Percentiles rank a stretch among this genome's conserved stretches.
Evolutionary conservation across 2,329 filamentous ascomycete genomes (phyloP).

Genomic region (Podosphaera leucotricha): DNA sequence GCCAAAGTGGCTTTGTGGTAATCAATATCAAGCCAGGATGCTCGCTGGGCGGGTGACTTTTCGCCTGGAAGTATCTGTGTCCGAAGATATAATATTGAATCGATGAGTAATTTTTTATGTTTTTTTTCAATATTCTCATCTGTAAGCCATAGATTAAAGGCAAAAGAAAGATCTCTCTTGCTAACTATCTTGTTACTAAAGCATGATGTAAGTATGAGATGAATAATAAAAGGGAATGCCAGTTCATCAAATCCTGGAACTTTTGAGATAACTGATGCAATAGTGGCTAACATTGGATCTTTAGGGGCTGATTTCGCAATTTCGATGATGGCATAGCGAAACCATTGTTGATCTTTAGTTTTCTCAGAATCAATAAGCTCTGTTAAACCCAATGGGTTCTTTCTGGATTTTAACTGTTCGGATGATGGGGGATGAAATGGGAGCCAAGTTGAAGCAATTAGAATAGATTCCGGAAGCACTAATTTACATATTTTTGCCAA

Average conservation of each 20-base stretch:
- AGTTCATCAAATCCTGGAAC: conserved; percentile 48
- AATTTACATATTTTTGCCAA: conserved; percentile 27
- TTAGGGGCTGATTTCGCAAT: conserved; percentile 34
- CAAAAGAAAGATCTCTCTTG: conserved; percentile 39
- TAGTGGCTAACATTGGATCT: conserved; percentile 43
- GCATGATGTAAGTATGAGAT: conserved; percentile 53
- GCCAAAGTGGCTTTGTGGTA: conserved; percentile 44
- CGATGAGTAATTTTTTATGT: conserved; percentile 50
- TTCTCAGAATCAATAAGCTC: conserved; percentile 7
- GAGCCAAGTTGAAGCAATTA: conserved; percentile 31
- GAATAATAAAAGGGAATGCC: conserved; percentile 63
- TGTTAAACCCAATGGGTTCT: conserved; percentile 2
- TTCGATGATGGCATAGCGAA: conserved; percentile 33
- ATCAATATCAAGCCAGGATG: conserved; percentile 71
- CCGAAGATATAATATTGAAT: conserved; percentile 67
- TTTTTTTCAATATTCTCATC: conserved; percentile 24
- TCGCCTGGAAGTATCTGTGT: conserved; percentile 57
- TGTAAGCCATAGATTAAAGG: conserved; percentile 40
- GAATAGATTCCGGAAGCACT: conserved; percentile 27
- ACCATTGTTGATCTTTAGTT: conserved; percentile 31
- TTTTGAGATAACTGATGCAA: conserved; percentile 40
- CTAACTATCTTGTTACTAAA: conserved; percentile 33
- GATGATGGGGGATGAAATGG: conserved; percentile 31
- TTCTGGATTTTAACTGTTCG: conserved; percentile 16
- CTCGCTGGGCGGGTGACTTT: conserved; percentile 51